Base-by-base conservation (phyloP, 768 basidiomycete species). In the Neoboletus subvelutipes region DNA sequence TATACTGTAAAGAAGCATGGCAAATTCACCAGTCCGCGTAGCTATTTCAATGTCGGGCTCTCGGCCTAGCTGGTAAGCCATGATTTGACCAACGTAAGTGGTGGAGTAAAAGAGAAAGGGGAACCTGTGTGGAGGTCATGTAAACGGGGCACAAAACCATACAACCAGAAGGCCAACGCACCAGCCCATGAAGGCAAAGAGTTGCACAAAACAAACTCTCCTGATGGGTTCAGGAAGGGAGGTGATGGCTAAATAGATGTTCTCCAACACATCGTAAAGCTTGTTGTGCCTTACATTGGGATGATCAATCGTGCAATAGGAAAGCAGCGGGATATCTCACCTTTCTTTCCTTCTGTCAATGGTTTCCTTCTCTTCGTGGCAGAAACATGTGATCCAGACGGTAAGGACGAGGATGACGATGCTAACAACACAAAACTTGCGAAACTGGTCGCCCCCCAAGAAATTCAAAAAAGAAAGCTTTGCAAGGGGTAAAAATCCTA, bases 121-220 rank as follows among this genome's bases (percentile, higher is more conserved):
- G 67, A 98, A 98, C 92, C 90, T 89, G 43, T 41, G 22, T 45
- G 54, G 24, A 43, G 22, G 15, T 54, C 20, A 10, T 33, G 24
- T 68, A 28, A 51, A 22, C 64, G 50, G 65, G 41, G 54, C 47
- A 33, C 18, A 29, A 11, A 24, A 47, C 41, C 45, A 43, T 42
- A 43, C 26, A 42, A 53, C 22, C 37, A 28, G 18, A 47, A 45
- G 43, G 13, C 1, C 12, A 24, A 74, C 84, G 29, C 64, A 88
- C 92, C 95, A 98, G 62, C 92, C 94, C 92, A 96, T 96, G 70
- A 96, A 98, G 2, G 95, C 94, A 68, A 92, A 95, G 18, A 98
- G 73, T 67, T 98, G 95, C 4, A 97, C 94, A 66, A 88, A 86
- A 70, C 95, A 98, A 12, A 98, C 95, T 28, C 91, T 83, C 49